phyloP scores from a whole-genome alignment of 352 stramenopile genomes.

The Globisporangium sylvaticum region DNA sequence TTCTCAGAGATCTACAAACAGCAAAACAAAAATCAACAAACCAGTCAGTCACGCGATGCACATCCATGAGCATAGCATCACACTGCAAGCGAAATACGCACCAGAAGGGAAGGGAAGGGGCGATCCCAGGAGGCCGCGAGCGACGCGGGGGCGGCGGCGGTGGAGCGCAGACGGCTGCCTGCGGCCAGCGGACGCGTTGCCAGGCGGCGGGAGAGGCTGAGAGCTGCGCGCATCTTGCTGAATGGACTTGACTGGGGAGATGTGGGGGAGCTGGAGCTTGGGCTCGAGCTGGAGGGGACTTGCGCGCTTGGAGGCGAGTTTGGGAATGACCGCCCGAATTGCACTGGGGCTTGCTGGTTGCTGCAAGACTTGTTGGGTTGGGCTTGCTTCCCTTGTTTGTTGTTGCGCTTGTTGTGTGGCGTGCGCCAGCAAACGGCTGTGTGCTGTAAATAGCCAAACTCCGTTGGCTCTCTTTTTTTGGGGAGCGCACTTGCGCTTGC shows the following conservation, averaged over 20 bases:
- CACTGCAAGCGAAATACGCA: conserved; percentile 22
- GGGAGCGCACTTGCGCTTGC: background rate
- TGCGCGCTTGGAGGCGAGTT: conserved; percentile 12
- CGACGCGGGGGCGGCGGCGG: conserved; percentile 47
- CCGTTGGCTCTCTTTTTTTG: background rate
- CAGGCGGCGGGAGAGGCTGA: conserved; percentile 27
- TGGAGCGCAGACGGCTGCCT: conserved; percentile 22
- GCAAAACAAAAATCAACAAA: background rate
- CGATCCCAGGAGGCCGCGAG: conserved; percentile 68
- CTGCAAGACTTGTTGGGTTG: background rate
- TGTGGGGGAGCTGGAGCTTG: background rate
- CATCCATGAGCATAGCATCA: background rate
- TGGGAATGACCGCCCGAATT: conserved; percentile 12
- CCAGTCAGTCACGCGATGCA: background rate
- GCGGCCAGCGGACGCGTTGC: conserved; percentile 1
- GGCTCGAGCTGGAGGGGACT: background rate
- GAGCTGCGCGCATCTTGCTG: conserved; percentile 29
- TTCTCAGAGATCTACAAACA: conserved; percentile 62
- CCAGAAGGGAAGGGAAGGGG: conserved; percentile 75
- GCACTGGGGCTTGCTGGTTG: background rate
- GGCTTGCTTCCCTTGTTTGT: background rate
- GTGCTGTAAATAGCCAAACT: conserved; percentile 1
- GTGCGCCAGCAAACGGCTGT: background rate
- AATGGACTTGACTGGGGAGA: background rate
- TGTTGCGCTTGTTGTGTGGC: background rate